Conservation (phyloP, 2,329 filamentous ascomycete species). For the Cladosporium sp. region DNA sequence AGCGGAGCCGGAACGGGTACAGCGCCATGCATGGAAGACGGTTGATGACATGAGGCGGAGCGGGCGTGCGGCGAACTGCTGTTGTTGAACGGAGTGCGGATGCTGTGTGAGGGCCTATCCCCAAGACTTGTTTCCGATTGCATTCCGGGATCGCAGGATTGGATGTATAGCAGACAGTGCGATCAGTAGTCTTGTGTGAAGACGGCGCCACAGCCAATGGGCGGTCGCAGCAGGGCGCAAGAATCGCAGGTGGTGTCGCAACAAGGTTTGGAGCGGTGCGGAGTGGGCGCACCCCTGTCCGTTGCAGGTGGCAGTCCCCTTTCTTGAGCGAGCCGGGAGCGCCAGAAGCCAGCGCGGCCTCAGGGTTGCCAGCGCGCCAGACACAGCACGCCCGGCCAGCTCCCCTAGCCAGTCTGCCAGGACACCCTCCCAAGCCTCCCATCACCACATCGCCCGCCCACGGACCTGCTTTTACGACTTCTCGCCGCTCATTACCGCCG, state of each 20-base stretch:
- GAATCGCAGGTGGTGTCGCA: background rate
- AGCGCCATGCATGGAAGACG: constrained; percentile 3
- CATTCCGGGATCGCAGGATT: background rate
- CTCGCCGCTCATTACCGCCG: constrained; percentile 1
- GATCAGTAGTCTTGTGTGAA: background rate
- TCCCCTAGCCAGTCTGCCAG: background rate
- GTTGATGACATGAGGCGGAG: background rate
- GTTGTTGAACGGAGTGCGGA: background rate
- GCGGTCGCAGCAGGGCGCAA: background rate
- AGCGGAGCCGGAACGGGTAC: background rate
- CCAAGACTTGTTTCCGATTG: background rate
- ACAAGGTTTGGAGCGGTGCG: background rate
- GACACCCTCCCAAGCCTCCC: background rate
- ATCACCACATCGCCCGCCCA: background rate
- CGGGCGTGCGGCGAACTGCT: background rate
- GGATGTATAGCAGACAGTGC: too few relatives aligned
- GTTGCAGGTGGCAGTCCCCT: background rate
- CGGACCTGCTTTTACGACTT: background rate
- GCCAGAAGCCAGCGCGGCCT: background rate
- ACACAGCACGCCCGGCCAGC: background rate
- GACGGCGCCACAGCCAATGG: background rate
- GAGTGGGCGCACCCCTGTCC: background rate
- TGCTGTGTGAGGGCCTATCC: background rate
- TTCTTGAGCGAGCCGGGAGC: background rate
- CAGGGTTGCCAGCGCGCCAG: background rate